These are phyloP conservation scores for Dendrobium officinale DNA, from an alignment of 106 monocot genomes.

Conservation along the genomic window DNA sequence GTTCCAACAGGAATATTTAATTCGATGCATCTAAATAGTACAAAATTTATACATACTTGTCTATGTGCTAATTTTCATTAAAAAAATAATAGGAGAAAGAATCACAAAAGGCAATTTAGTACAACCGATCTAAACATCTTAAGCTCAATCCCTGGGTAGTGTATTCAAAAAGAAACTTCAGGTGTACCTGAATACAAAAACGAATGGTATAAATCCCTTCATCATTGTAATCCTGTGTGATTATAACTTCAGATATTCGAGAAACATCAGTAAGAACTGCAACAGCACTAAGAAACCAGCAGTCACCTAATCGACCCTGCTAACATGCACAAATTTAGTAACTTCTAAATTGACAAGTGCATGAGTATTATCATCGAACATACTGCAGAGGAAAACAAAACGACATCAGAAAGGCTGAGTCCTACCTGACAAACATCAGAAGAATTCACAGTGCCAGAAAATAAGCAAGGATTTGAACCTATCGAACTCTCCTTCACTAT, in stretches of 20 bases:
- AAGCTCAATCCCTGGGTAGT: not conserved
- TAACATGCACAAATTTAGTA: constrained; percentile 3
- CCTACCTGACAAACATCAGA: constrained; percentile 99
- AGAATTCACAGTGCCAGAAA: constrained; percentile 84
- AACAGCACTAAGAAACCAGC: constrained; percentile 99
- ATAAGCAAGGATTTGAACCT: constrained; percentile 70
- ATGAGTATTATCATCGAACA: not conserved
- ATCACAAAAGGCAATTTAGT: too few relatives aligned
- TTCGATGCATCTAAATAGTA: too few relatives aligned
- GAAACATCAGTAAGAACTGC: constrained; percentile 93
- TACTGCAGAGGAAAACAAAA: not conserved
- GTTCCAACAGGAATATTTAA: not conserved
- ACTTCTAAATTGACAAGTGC: not conserved
- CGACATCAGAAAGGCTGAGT: constrained; percentile 3
- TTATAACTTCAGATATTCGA: constrained; percentile 93
- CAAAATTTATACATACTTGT: too few relatives aligned
- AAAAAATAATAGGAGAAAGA: too few relatives aligned
- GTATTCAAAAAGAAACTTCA: not conserved
- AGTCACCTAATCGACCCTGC: constrained; percentile 95
- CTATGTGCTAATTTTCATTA: too few relatives aligned
- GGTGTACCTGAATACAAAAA: constrained; percentile 86
- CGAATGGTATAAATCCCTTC: constrained; percentile 98
- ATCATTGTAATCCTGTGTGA: constrained; percentile 85
- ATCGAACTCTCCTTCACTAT: constrained; percentile 60
- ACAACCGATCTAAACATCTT: not conserved